Conservation (phyloP, 768 basidiomycete species). For the Trametes punicea region DNA sequence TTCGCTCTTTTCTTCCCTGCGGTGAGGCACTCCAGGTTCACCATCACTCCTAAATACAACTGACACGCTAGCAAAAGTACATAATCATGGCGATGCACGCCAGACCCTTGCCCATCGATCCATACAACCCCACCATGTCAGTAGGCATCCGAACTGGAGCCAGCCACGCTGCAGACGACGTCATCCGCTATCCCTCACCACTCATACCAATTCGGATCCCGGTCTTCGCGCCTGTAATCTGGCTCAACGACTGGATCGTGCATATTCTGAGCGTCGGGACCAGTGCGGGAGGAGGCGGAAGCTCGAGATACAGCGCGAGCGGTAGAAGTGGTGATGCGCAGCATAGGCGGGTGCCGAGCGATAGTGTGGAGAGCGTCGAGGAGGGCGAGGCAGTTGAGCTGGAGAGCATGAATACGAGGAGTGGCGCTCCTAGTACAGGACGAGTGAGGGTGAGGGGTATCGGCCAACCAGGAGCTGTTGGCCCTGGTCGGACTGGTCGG, state of each 20-base stretch:
- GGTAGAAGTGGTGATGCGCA: background rate
- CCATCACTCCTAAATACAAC: background rate
- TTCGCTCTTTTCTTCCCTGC: constrained; percentile 82
- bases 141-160: constrained; percentile 15
- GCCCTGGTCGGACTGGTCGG: background rate
- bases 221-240: constrained; percentile 69
- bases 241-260: constrained; percentile 71
- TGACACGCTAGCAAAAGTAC: constrained; percentile 45
- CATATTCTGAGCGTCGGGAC: constrained; percentile 55
- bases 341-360: constrained; percentile 30
- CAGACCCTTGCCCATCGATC: constrained; percentile 69
- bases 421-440: constrained; percentile 4
- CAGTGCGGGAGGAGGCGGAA: constrained; percentile 13
- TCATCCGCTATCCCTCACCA: constrained; percentile 65
- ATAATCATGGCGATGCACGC: constrained; percentile 84
- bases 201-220: constrained; percentile 78
- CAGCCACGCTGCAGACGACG: constrained; percentile 29
- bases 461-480: background rate
- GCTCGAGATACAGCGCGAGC: constrained; percentile 23
- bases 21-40: constrained; percentile 40
- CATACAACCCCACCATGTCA: constrained; percentile 55
- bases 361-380: constrained; percentile 57
- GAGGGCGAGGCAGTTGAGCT: constrained; percentile 46
- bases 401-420: background rate
- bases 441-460: background rate